Base-by-base conservation (phyloP, 768 basidiomycete genomes). In the Suillus discolor region DNA sequence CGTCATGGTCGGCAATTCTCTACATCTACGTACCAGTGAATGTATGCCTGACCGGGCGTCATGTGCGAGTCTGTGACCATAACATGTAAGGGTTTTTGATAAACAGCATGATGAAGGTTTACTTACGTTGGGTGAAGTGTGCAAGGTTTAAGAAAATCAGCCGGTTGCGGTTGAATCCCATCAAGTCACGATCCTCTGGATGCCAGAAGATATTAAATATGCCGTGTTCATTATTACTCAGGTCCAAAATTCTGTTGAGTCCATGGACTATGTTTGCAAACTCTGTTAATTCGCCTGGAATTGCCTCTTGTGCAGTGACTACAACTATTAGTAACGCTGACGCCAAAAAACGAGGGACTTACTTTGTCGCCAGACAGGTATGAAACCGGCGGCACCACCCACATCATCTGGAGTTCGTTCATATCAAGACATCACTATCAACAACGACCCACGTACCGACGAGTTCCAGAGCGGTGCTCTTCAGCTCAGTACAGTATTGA, bases 91-190 rank as follows among this genome's bases (percentile, higher is more conserved):
- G 23, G 6, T 18, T 41, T 23, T 59, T 16, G 23, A 41, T 39
- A 59, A 23, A 38, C 15, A 25, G 25, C 39, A 41, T 41, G 2
- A 41, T 41, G 2, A 18, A 41, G 39, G 23, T 41, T 25, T 3
- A 64, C 68, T 34, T 25, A 69, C 68, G 60, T 42, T 57, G 62
- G 6, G 31, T 47, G 41, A 62, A 69, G 45, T 69, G 67, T 23
- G 68, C 68, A 36, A 69, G 64, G 49, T 69, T 69, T 20, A 69
- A 62, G 55, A 65, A 69, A 23, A 69, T 65, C 16, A 62, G 62
- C 9, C 51, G 65, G 44, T 62, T 67, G 15, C 68, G 68, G 44
- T 69, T 69, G 60, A 69, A 69, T 16, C 68, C 68, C 68, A 69
- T 68, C 47, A 69, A 41, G 15, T 67, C 64, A 6, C 1, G 12